Base-by-base conservation (phyloP, 2,329 filamentous ascomycete species). In the Cladobotryum mycophilum region DNA sequence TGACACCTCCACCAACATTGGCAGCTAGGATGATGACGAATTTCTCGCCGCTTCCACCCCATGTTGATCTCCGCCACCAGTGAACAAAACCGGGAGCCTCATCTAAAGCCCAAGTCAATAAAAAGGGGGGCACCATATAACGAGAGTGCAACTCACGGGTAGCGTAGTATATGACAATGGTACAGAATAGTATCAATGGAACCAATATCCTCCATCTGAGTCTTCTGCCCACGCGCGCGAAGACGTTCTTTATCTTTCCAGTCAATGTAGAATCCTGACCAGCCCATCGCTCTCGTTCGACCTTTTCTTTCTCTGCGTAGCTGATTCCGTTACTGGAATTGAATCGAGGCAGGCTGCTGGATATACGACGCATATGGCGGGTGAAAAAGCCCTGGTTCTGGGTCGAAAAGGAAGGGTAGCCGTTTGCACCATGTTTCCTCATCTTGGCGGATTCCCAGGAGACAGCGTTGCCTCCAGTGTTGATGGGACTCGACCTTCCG, bases 1-100 rank as follows among this genome's bases (percentile, higher is more conserved):
- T 97, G 7, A 99, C 93, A 61, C 93, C 93, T 53, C 93, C 93
- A 45, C 93, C 93, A 56, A 95, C 81, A 64, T 99, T 99, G 49
- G 93, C 91, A 20, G 88, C 91, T 17, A 97, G 76, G 55, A 99
- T 90, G 49, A 99, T 86, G 57, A 99, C 93, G 64, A 87, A 91
- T 63, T 96, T 97, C 64, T 85, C 84, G 17, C 93, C 93, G 45
- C 88, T 88, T 46, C 92, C 91, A 3, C 95, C 75, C 69, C 79
- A 79, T 35, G 84, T 73, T 43, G 85, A 78, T 70, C 88, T 79
- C 61, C 89, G 82, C 75, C 88, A 96, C 66, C 72, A 71, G 59
- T 80, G 80, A 34, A 76, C 61, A 5, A 81, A 64, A 20, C 77
- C 78, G 80, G 59, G 52, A 12, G 45, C 45, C 45, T 53, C 47